Evolutionary conservation across 2,329 filamentous ascomycete genomes (phyloP), one percentile per base, ranked within the genome.

Genomic region (Boeremia lycopersici): DNA sequence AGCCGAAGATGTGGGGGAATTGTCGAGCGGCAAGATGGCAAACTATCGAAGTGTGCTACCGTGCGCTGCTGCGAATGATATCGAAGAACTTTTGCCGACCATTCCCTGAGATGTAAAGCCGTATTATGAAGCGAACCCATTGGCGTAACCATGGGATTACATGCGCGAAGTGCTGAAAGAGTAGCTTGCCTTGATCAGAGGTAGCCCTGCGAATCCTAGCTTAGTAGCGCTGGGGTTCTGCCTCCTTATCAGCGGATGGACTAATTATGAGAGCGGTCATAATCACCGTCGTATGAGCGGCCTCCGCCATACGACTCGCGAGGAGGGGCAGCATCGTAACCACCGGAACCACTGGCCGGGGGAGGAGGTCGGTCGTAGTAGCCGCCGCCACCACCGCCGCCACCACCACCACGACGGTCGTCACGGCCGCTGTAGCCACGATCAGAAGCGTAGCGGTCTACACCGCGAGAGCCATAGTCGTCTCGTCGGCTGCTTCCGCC

Each of bases 391-490:
- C 86, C 77, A 49, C 82, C 83, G 60, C 86, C 77, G 50, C 82
- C 81, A 36, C 66, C 57, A 30, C 62, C 61, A n/a, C 64, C 76
- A 55, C 80, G 75, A 55, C 81, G 81, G 61, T 85, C 84, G 54
- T 78, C 77, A 48, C 82, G 81, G 60, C 86, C 84, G 34, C 65
- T 59, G 43, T 70, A 70, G 60, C 86, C 84, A 61, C 86, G 77
- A 56, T 83, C 82, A 58, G 88, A 86, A 59, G 89, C 87, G 65
- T 84, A 84, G 64, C 87, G 86, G 43, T 71, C 69, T 36, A 76
- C 76, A 45, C 73, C 70, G 58, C 72, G 72, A 39, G 70, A 63
- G 51, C 73, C 70, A 42, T 76, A 74, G 56, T 76, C 72, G 40
- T 76, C 70, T 46, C 70, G 68, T 46, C 63, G 88, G 61, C 86